Percentiles rank a stretch among this genome's conserved stretches.
Evolutionary conservation across 2,329 filamentous ascomycete species (phyloP).

Genomic region (Drechslerella stenobrocha): DNA sequence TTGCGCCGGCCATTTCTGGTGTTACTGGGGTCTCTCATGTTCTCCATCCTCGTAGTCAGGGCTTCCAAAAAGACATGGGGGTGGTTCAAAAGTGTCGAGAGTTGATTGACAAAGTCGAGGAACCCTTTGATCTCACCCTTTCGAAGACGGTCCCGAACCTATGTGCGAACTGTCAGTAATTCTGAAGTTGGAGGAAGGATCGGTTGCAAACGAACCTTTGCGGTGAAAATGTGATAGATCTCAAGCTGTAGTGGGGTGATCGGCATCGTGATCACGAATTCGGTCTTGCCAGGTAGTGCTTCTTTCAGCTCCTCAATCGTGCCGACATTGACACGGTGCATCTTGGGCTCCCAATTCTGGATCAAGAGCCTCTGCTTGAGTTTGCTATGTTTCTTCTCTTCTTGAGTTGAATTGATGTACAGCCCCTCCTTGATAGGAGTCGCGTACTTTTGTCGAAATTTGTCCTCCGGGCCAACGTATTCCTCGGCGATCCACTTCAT

Average conservation of each 20-base stretch:
- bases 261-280: slow-evolving; percentile 77
- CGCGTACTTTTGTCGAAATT: slow-evolving; percentile 73
- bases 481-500: slow-evolving; percentile 82
- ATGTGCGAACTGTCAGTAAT: too few relatives aligned
- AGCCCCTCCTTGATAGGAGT: slow-evolving; percentile 74
- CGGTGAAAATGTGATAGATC: slow-evolving; percentile 61
- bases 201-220: slow-evolving; percentile 8
- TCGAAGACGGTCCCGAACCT: not conserved
- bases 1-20: not conserved
- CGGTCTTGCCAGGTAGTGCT: slow-evolving; percentile 72
- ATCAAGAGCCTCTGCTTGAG: slow-evolving; percentile 73
- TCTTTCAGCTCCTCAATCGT: slow-evolving; percentile 62
- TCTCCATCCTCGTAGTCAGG: too few relatives aligned
- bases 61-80: slow-evolving; percentile 21
- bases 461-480: slow-evolving; percentile 69
- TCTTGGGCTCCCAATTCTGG: slow-evolving; percentile 71
- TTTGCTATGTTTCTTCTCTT: slow-evolving; percentile 64
- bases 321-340: slow-evolving; percentile 72
- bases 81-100: slow-evolving; percentile 24
- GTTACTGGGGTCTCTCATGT: slow-evolving; percentile 7
- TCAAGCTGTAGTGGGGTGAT: slow-evolving; percentile 67
- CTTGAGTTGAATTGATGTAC: slow-evolving; percentile 64
- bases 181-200: too few relatives aligned
- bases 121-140: slow-evolving; percentile 15
- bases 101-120: slow-evolving; percentile 29